These are phyloP conservation scores for Echinosophora koreensis DNA, from an alignment of 306 rosid genomes.

Conservation along the genomic window DNA sequence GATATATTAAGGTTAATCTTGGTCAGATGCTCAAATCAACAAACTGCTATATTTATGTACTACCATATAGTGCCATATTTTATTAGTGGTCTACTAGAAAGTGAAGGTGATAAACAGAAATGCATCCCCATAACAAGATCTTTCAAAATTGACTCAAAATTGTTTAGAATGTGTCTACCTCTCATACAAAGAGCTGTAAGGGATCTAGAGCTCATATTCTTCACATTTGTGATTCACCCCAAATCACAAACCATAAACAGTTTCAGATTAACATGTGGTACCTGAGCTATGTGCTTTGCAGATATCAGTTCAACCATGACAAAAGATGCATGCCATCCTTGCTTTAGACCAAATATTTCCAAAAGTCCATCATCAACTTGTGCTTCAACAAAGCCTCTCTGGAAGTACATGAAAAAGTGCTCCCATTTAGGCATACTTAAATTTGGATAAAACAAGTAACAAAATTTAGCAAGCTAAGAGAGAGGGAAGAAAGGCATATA, in stretches of 20 bases:
- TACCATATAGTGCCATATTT: background rate
- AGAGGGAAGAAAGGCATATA: background rate
- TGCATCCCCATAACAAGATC: background rate
- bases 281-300: slow-evolving; percentile 99
- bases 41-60: background rate
- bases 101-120: background rate
- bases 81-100: background rate
- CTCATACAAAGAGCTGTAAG: background rate
- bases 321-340: slow-evolving; percentile 99
- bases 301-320: slow-evolving; percentile 94
- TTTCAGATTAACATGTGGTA: slow-evolving; percentile 37
- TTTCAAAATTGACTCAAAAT: background rate
- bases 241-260: slow-evolving; percentile 19
- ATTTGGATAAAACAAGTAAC: background rate
- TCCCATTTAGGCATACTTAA: slow-evolving; percentile 16
- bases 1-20: background rate
- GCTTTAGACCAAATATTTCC: slow-evolving; percentile 96
- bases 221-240: background rate
- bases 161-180: background rate
- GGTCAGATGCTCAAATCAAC: background rate
- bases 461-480: background rate
- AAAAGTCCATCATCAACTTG: slow-evolving; percentile 94
- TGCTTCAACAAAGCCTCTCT: slow-evolving; percentile 95
- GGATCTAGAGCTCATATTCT: background rate
- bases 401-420: slow-evolving; percentile 38